Conservation (phyloP, 345 rosid genomes). For the Luvunga scandens region DNA sequence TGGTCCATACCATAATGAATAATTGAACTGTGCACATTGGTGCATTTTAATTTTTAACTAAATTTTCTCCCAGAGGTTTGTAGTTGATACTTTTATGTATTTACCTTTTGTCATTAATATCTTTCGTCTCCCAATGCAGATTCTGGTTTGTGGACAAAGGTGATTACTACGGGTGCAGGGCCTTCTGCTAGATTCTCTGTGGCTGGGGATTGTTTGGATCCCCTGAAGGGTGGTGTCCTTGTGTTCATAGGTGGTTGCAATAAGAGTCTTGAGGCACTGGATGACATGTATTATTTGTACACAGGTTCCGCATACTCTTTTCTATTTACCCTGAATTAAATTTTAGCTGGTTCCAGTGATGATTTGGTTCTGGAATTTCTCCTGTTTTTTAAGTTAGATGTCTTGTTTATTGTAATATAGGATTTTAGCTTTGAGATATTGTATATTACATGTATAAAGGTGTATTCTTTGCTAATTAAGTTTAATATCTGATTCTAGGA, state of each 20-base stretch:
- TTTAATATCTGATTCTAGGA: conserved; percentile 37
- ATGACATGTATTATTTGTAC: conserved; percentile 81
- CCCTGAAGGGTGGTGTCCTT: conserved; percentile 67
- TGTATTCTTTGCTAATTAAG: conserved; percentile 11
- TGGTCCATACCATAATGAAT: background rate
- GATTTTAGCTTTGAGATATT: background rate
- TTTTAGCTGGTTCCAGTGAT: background rate
- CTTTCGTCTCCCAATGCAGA: conserved; percentile 43
- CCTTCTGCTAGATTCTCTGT: conserved; percentile 97
- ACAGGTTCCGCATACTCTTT: conserved; percentile 57
- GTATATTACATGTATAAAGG: background rate
- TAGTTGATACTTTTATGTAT: background rate
- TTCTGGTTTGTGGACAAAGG: conserved; percentile 74
- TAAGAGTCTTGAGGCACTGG: conserved; percentile 92
- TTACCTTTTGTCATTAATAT: conserved; percentile 5
- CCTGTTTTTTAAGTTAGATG: background rate
- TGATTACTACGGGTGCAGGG: conserved; percentile 65
- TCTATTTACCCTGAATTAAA: conserved; percentile 3
- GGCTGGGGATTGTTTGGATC: conserved; percentile 90
- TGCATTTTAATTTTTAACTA: background rate
- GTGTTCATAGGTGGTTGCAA: conserved; percentile 90
- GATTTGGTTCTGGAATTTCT: conserved; percentile 12
- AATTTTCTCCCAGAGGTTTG: background rate
- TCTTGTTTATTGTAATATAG: background rate
- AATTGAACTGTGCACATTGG: background rate